Evolutionary conservation across 495 filamentous ascomycete genomes (phyloP), one percentile per base, ranked within the genome.

Genomic region (Podospora fimiseda): DNA sequence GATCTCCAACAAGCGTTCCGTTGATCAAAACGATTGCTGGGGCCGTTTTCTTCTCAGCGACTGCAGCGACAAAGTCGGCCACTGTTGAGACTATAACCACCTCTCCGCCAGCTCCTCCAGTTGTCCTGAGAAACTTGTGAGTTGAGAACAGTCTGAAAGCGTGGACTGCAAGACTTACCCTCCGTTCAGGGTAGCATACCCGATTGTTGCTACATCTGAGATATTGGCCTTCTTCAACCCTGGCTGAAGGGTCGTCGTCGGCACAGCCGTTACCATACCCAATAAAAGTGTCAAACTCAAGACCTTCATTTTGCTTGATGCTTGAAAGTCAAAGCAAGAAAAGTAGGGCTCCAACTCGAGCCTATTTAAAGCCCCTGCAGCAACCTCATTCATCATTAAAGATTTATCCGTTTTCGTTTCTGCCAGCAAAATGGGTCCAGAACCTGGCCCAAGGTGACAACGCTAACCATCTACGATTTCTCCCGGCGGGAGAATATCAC

Each of bases 71-170:
- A 59, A 83, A 77, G 22, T 70, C 67, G 19, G 77, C 75, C 23
- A 80, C 77, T 2, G 75, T 75, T 1, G 78, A 78, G 44, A 84
- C 83, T 8, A 78, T 82, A 9, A 76, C 80, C 5, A 77, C 80
- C 1, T 71, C 76, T 48, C 81, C 83, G 13, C 80, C 78, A 24
- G 69, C 63, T 49, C 83, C 82, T 33, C 82, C 82, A n/a, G 71
- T 83, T 15, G 80, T 84, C 13, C 65, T 62, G n/a, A n/a, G n/a
- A n/a, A n/a, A n/a, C n/a, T n/a, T n/a, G n/a, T n/a, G n/a, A n/a
- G n/a, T n/a, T n/a, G n/a, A n/a, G n/a, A n/a, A n/a, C n/a, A n/a
- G n/a, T n/a, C n/a, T n/a, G n/a, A n/a, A n/a, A n/a, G n/a, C n/a
- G n/a, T n/a, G n/a, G 27, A 6, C 27, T 33, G 27, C 6, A 5